phyloP scores from a whole-genome alignment of 306 rosid genomes.

The Heteromeles arbutifolia region DNA sequence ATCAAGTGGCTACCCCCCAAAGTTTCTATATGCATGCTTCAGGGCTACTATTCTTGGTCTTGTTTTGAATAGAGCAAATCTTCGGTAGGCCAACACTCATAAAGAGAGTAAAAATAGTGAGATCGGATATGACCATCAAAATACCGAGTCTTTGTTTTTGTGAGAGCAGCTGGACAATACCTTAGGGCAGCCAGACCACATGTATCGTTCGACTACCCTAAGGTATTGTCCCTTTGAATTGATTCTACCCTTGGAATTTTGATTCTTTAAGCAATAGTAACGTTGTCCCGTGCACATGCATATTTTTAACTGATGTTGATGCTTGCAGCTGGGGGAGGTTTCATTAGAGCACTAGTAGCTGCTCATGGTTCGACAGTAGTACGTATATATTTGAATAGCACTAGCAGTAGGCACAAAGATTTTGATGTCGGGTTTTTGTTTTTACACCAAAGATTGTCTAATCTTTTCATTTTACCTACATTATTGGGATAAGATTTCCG shows the following conservation, averaged over 20 bases:
- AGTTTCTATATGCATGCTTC: too few relatives aligned
- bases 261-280: background rate
- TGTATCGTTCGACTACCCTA: too few relatives aligned
- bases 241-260: background rate
- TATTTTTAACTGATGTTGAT: background rate
- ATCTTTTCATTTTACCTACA: background rate
- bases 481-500: too few relatives aligned
- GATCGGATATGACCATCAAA: too few relatives aligned
- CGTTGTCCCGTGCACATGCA: background rate
- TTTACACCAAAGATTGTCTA: background rate
- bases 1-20: too few relatives aligned
- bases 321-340: background rate
- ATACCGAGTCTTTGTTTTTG: too few relatives aligned
- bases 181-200: too few relatives aligned
- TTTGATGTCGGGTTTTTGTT: background rate
- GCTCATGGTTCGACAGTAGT: background rate
- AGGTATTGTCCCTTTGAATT: background rate
- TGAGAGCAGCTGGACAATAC: too few relatives aligned
- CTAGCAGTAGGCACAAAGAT: background rate
- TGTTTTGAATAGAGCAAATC: too few relatives aligned
- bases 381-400: background rate
- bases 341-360: background rate
- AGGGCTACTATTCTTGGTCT: too few relatives aligned
- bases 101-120: too few relatives aligned
- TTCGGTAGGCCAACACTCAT: too few relatives aligned